phyloP scores from a whole-genome alignment of 2,329 filamentous ascomycete species.

The Rhynchosporium graminicola region DNA sequence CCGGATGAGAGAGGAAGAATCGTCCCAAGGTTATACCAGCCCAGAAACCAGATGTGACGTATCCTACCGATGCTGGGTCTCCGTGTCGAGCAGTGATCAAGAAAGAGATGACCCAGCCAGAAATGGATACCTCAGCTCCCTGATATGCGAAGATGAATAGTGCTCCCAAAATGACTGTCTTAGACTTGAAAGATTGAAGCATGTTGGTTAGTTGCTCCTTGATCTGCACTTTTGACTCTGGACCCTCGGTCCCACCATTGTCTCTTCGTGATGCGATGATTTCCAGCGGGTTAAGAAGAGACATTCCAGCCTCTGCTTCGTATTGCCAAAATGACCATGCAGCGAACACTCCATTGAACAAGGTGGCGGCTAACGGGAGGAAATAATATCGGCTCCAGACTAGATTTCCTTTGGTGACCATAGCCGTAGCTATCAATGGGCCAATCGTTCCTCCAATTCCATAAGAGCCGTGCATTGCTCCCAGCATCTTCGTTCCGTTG shows the following conservation, averaged over 20 bases:
- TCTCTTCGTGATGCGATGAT: slow-evolving; percentile 42
- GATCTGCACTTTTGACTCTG: slow-evolving; percentile 36
- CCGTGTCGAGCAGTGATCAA: slow-evolving; percentile 72
- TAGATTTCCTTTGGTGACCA: slow-evolving; percentile 60
- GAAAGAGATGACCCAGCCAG: slow-evolving; percentile 86
- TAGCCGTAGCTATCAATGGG: slow-evolving; percentile 72
- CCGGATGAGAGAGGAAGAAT: slow-evolving; percentile 67
- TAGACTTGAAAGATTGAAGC: slow-evolving; percentile 51
- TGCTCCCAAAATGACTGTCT: slow-evolving; percentile 68
- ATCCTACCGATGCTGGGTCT: slow-evolving; percentile 70
- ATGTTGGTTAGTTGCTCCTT: slow-evolving; percentile 41
- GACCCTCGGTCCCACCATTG: slow-evolving; percentile 16
- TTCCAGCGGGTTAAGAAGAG: slow-evolving; percentile 48
- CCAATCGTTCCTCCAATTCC: slow-evolving; percentile 64
- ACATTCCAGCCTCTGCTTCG: slow-evolving; percentile 56
- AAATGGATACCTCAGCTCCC: slow-evolving; percentile 80
- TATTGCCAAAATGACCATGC: slow-evolving; percentile 71
- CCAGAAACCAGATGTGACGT: slow-evolving; percentile 74
- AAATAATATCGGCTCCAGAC: slow-evolving; percentile 75
- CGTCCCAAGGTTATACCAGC: slow-evolving; percentile 75
- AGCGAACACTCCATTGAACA: slow-evolving; percentile 57
- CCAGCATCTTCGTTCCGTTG: slow-evolving; percentile 57
- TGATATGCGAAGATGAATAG: slow-evolving; percentile 86
- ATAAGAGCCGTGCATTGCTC: slow-evolving; percentile 67
- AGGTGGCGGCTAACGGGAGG: slow-evolving; percentile 59